Percentiles rank a stretch among this genome's conserved stretches.
Evolutionary conservation across 106 monocot species (phyloP).

Genomic region (Allium fistulosum): DNA sequence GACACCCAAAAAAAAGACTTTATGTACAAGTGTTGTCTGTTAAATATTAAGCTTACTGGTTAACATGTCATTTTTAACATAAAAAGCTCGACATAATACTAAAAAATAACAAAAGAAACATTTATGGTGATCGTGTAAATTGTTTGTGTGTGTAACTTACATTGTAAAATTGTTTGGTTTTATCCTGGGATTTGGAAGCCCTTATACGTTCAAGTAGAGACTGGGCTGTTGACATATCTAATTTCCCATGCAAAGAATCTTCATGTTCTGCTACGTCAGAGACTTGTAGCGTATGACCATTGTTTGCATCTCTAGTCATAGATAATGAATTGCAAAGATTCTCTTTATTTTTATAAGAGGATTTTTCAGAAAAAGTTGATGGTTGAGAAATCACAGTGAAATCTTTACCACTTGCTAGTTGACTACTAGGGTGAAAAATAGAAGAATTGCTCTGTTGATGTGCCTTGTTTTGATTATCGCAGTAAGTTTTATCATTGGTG

Average conservation of each 20-base stretch:
- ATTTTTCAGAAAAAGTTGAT: neutral
- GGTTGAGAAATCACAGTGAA: conserved; percentile 12
- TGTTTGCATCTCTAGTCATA: conserved; percentile 14
- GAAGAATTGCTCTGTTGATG: conserved; percentile 7
- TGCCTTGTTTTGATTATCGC: conserved; percentile 13
- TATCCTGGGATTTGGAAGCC: conserved; percentile 27
- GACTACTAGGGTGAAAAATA: conserved; percentile 1
- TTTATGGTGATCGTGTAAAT: too few species aligned
- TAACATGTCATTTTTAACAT: too few species aligned
- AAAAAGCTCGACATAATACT: too few species aligned
- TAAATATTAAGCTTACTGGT: too few species aligned
- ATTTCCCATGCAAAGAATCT: conserved; percentile 11
- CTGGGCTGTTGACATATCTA: conserved; percentile 9
- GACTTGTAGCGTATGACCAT: conserved; percentile 11
- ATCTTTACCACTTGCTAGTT: conserved; percentile 13
- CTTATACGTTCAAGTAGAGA: conserved; percentile 14
- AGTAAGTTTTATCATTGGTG: neutral
- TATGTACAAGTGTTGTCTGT: too few species aligned
- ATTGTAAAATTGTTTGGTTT: conserved; percentile 66
- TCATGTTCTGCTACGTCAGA: conserved; percentile 6
- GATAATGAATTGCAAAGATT: neutral
- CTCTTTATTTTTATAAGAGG: too few species aligned
- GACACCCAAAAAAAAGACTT: too few species aligned
- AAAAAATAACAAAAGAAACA: too few species aligned
- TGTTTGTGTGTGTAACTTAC: conserved; percentile 30